Evolutionary conservation across 163 green algal genomes (phyloP), one percentile per base, ranked within the genome.

Genomic region (Scenedesmus sp.): DNA sequence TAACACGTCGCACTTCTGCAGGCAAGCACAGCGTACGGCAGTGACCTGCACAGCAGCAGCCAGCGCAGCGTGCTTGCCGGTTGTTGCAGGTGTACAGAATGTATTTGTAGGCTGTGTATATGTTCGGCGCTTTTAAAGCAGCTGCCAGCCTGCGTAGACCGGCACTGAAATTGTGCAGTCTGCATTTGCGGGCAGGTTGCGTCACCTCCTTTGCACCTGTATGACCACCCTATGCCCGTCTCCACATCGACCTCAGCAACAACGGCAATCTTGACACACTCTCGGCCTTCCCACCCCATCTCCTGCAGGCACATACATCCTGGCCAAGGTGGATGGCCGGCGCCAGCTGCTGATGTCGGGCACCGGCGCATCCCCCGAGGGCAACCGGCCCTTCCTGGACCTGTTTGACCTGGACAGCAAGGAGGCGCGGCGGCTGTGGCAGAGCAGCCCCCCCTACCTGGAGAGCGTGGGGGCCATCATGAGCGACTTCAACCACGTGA

Each of bases 311-410:
- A 98, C 95, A 0, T 99, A 98, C 85, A 93, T 99, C 30, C 94
- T 99, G 70, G 97, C 97, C 7, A 95, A 94, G 89, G 40, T 94
- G 18, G 90, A 96, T 78, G 95, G 95, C 37, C 81, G 95, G 70
- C 65, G 92, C 16, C 90, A 96, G 92, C 94, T 97, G 83, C 94
- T 97, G 53, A 93, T 97, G 91, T 85, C 93, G 46, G 95, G 94
- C 85, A 93, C 42, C 12, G 94, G 94, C 15, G 94, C 94, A 37
- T 90, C 35, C 0, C 92, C 92, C 0, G 94, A 99, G 91, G 98
- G 98, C 82, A 97, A 97, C 86, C 93, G 92, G 53, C 98, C 98
- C 33, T 99, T 99, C 94, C 89, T 99, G 89, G 98, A 99, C 94
- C 65, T 99, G 88, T 86, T 99, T 59, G 96, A 99, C 82, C 78